phyloP scores from a whole-genome alignment of 768 basidiomycete species.

The Mycena sanguinolenta region DNA sequence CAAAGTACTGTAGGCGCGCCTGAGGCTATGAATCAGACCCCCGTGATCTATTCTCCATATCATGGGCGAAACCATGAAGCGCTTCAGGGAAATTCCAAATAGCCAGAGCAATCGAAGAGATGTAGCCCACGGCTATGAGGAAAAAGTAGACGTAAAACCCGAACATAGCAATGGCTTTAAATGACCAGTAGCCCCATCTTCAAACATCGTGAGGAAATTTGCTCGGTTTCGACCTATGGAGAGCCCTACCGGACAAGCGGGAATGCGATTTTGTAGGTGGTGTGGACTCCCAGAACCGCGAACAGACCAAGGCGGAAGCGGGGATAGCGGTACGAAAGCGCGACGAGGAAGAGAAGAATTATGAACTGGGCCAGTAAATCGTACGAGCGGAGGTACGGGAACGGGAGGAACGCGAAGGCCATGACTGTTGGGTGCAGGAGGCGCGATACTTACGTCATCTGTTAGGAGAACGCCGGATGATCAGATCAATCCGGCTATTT shows the following conservation, averaged over 20 bases:
- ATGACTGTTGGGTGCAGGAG: slow-evolving; percentile 26
- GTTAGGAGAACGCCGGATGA: too few species aligned
- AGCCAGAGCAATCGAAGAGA: slow-evolving; percentile 35
- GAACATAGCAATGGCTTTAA: slow-evolving; percentile 50
- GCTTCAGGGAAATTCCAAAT: slow-evolving; percentile 29
- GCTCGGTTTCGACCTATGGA: not conserved
- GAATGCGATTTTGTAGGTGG: slow-evolving; percentile 44
- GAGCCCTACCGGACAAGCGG: slow-evolving; percentile 37
- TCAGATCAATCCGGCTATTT: too few species aligned
- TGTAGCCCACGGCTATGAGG: slow-evolving; percentile 43
- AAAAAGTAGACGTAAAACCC: slow-evolving; percentile 55
- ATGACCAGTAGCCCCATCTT: slow-evolving; percentile 40
- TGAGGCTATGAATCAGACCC: too few species aligned
- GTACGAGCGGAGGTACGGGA: slow-evolving; percentile 30
- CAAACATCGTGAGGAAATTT: not conserved
- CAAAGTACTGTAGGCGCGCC: too few species aligned
- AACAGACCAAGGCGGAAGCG: slow-evolving; percentile 47
- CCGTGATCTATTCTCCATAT: slow-evolving; percentile 29
- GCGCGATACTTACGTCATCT: too few species aligned
- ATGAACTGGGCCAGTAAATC: slow-evolving; percentile 27
- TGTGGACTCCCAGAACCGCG: slow-evolving; percentile 43
- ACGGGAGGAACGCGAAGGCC: slow-evolving; percentile 38
- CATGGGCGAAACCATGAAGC: slow-evolving; percentile 31
- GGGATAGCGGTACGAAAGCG: slow-evolving; percentile 48
- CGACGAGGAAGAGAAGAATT: slow-evolving; percentile 40